Evolutionary conservation across 768 basidiomycete species (phyloP).

Genomic region (Suillus subaureus): DNA sequence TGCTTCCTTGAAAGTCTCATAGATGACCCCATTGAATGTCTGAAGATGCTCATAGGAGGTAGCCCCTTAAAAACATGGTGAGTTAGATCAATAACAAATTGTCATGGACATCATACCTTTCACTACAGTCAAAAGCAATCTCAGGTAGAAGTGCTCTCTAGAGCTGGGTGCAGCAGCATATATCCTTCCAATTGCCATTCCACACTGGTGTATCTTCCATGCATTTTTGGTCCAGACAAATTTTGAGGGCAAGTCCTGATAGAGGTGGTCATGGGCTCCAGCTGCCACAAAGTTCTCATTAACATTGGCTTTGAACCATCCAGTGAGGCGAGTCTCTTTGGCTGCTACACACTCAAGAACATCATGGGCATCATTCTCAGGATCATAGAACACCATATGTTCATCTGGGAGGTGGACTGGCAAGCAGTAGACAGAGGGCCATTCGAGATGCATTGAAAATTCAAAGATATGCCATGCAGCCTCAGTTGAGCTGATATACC

Average conservation of each 20-base stretch:
- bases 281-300: no score
- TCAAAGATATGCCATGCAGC: constrained; percentile 39
- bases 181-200: constrained; percentile 35
- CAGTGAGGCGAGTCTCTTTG: constrained; percentile 30
- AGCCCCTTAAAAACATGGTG: constrained; percentile 15
- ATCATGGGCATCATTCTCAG: constrained; percentile 28
- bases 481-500: constrained; percentile 42
- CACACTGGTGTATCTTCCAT: constrained; percentile 23
- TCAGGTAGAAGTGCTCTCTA: constrained; percentile 44
- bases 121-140: constrained; percentile 40
- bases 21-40: constrained; percentile 20
- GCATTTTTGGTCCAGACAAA: constrained; percentile 24
- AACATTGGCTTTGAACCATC: constrained; percentile 34
- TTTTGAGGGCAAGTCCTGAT: no score
- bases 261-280: no score
- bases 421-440: constrained; percentile 41
- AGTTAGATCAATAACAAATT: not conserved
- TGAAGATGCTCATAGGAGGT: constrained; percentile 29
- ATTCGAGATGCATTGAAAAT: constrained; percentile 32
- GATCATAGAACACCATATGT: constrained; percentile 39
- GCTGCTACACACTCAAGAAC: constrained; percentile 19
- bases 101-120: constrained; percentile 22
- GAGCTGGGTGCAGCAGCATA: constrained; percentile 29
- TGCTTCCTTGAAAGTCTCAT: constrained; percentile 40
- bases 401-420: constrained; percentile 45